A percentile compares a stretch with the other conserved stretches of the same genome.
These are phyloP conservation scores for Oryza nivara DNA, from an alignment of 176 grass and related monocot genomes.

Conservation along the genomic window DNA sequence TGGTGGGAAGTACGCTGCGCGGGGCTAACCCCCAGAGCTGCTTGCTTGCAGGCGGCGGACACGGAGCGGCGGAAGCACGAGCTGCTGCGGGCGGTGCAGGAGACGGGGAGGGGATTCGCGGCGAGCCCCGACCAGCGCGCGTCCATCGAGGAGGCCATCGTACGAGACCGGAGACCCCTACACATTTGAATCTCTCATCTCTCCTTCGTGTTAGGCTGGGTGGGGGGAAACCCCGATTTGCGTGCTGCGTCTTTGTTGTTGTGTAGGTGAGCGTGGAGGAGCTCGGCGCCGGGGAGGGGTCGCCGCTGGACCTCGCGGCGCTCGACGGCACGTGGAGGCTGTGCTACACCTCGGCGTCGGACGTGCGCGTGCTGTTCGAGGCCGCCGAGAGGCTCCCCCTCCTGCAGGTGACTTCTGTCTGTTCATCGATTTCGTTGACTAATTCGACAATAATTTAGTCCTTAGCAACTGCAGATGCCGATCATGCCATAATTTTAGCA, in stretches of 20 bases:
- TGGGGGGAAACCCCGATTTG: slow-evolving; percentile 3
- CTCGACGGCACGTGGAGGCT: slow-evolving; percentile 95
- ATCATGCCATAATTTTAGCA: neutral
- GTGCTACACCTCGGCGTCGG: slow-evolving; percentile 85
- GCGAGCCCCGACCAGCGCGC: slow-evolving; percentile 76
- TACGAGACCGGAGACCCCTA: neutral
- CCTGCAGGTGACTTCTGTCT: slow-evolving; percentile 47
- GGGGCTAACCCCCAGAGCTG: no score
- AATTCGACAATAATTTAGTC: neutral
- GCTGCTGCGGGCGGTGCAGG: slow-evolving; percentile 79
- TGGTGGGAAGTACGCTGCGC: no score
- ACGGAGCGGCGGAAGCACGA: slow-evolving; percentile 72
- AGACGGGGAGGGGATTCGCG: slow-evolving; percentile 68
- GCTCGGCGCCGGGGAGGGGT: slow-evolving; percentile 57
- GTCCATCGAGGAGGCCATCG: slow-evolving; percentile 82
- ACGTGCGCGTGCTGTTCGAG: slow-evolving; percentile 88
- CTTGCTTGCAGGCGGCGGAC: slow-evolving; percentile 33
- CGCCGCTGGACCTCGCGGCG: slow-evolving; percentile 58
- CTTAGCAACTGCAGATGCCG: neutral
- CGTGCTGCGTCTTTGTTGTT: slow-evolving; percentile 13
- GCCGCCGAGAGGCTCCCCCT: slow-evolving; percentile 76
- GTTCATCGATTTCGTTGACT: neutral
- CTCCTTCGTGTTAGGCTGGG: neutral
- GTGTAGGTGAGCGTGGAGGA: slow-evolving; percentile 79
- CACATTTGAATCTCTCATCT: neutral